Conservation (phyloP, 257 asterid genomes). For the Solanum megistacrolobum region DNA sequence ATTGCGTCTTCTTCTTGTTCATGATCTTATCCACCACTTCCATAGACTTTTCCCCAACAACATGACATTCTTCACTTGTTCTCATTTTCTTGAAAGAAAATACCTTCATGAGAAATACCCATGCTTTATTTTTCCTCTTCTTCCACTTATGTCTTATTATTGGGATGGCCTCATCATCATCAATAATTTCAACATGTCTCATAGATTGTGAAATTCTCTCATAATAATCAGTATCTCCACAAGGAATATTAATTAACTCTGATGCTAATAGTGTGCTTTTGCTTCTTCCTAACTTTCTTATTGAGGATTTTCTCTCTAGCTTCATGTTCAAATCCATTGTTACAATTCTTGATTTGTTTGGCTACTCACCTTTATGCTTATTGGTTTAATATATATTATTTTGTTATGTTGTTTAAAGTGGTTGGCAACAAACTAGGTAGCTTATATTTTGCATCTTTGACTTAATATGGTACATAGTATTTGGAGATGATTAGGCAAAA, state of each 20-base stretch:
- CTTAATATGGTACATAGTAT: background rate
- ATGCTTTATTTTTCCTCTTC: background rate
- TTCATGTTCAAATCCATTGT: constrained; percentile 7
- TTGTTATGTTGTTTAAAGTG: background rate
- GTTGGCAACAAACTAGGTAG: background rate
- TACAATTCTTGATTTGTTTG: background rate
- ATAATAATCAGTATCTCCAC: background rate
- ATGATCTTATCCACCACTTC: background rate
- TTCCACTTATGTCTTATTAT: background rate
- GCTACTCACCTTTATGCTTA: background rate
- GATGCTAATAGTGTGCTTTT: constrained; percentile 12
- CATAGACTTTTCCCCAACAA: background rate
- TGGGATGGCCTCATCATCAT: background rate
- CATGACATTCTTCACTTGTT: background rate
- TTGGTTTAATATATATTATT: background rate
- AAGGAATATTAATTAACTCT: background rate
- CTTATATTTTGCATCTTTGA: background rate
- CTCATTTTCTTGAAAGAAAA: constrained; percentile 10
- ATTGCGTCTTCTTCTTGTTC: background rate
- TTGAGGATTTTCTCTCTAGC: constrained; percentile 1
- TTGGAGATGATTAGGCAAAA: background rate
- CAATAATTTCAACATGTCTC: background rate
- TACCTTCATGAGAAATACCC: constrained; percentile 6
- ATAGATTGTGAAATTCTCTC: constrained; percentile 20
- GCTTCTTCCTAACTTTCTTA: constrained; percentile 5